Percentiles rank a stretch among this genome's conserved stretches.
Evolutionary conservation across 257 asterid species (phyloP).

Genomic region (Nicotiana undulata): DNA sequence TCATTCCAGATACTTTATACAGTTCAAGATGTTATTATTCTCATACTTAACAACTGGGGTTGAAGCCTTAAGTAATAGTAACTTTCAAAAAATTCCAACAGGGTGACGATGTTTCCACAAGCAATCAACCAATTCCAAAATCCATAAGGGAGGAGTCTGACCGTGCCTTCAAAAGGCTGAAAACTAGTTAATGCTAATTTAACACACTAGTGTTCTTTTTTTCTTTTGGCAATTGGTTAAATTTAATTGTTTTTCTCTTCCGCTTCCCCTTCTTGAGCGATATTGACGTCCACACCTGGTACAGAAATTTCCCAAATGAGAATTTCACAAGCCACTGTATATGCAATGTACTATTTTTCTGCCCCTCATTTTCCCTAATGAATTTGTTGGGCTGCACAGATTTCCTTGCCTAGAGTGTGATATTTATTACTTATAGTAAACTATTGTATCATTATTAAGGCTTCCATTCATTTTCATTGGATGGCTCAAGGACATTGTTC

Average conservation of each 20-base stretch:
- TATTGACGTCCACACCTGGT: not conserved
- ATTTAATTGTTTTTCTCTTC: not conserved
- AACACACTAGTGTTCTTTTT: not conserved
- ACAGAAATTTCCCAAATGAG: conserved; percentile 25
- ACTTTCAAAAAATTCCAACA: conserved; percentile 5
- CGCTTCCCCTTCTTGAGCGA: not conserved
- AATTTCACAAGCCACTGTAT: conserved; percentile 42
- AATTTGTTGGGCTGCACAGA: conserved; percentile 29
- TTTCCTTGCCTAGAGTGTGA: conserved; percentile 21
- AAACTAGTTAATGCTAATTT: conserved; percentile 57
- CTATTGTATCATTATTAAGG: conserved; percentile 9
- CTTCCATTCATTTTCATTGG: conserved; percentile 2
- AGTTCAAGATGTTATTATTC: not conserved
- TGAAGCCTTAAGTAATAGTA: not conserved
- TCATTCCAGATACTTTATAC: not conserved
- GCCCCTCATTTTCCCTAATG: conserved; percentile 12
- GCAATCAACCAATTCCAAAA: conserved; percentile 28
- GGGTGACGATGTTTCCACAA: conserved; percentile 32
- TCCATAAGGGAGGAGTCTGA: conserved; percentile 43
- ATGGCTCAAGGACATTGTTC: not conserved
- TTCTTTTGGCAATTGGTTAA: not conserved
- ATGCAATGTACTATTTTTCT: conserved; percentile 28
- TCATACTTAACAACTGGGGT: not conserved
- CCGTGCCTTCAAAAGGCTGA: conserved; percentile 55
- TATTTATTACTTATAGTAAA: not conserved